phyloP scores from a whole-genome alignment of 495 filamentous ascomycete species.

The Aspergillus bridgeri region DNA sequence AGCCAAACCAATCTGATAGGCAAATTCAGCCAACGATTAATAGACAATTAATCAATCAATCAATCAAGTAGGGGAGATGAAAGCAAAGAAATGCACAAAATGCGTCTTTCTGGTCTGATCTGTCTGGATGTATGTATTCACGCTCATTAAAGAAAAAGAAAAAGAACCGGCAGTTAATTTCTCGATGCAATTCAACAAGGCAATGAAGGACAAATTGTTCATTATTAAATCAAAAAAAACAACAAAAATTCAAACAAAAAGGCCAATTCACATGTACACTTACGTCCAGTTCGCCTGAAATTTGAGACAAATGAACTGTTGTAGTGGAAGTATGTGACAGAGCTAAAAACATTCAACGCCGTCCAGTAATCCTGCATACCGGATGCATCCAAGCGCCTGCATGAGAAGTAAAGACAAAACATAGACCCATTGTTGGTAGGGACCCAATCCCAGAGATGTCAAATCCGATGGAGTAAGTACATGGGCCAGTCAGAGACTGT shows the following conservation, averaged over 20 bases:
- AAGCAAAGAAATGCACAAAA: not conserved
- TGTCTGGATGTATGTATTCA: too few relatives aligned
- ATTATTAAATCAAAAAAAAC: not conserved
- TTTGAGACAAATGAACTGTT: not conserved
- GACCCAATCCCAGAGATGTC: conserved; percentile 6
- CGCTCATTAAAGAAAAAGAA: not conserved
- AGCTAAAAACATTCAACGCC: conserved; percentile 11
- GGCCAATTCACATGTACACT: not conserved
- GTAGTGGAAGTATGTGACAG: not conserved
- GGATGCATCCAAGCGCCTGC: conserved; percentile 17
- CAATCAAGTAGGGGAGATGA: conserved; percentile 2
- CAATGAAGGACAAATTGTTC: too few relatives aligned
- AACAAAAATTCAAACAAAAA: too few relatives aligned
- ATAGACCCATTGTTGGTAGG: not conserved
- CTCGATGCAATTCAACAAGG: too few relatives aligned
- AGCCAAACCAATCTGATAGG: not conserved
- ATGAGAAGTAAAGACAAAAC: conserved; percentile 3
- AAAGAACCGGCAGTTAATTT: not conserved
- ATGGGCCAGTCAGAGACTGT: conserved; percentile 7
- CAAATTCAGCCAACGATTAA: too few relatives aligned
- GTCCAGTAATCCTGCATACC: conserved; percentile 15
- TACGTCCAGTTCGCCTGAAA: not conserved
- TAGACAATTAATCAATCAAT: conserved; percentile 1
- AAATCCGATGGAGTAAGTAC: conserved; percentile 13
- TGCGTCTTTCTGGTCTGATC: too few relatives aligned